phyloP scores from a whole-genome alignment of 176 grass and related monocot species.

The Bromus sterilis region DNA sequence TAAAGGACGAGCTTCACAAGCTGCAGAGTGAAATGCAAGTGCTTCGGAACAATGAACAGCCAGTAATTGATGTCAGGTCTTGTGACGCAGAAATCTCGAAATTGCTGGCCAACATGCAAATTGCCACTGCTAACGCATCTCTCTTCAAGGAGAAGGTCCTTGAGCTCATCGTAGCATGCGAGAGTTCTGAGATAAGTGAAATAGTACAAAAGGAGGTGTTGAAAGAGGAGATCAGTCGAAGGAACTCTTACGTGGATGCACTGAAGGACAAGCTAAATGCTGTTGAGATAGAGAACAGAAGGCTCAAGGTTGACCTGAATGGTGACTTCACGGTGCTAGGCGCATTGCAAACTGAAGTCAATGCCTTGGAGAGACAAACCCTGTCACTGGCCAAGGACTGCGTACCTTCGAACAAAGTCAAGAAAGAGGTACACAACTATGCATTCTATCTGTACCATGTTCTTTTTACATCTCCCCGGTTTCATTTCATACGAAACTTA shows the following conservation, averaged over 20 bases:
- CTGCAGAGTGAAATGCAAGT: conserved; percentile 38
- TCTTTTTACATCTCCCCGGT: background rate
- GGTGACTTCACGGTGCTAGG: conserved; percentile 57
- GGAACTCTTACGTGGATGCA: conserved; percentile 57
- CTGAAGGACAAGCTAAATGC: conserved; percentile 71
- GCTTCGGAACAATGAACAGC: conserved; percentile 33
- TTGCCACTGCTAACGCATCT: conserved; percentile 57
- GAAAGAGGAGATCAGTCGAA: conserved; percentile 67
- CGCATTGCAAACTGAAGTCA: conserved; percentile 60
- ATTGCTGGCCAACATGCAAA: conserved; percentile 60
- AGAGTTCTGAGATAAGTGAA: conserved; percentile 77
- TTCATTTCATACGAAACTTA: too few species aligned
- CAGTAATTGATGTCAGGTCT: conserved; percentile 53
- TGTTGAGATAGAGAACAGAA: conserved; percentile 69
- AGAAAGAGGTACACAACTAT: conserved; percentile 67
- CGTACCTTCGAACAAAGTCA: conserved; percentile 42
- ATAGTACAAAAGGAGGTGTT: conserved; percentile 77
- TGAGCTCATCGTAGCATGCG: conserved; percentile 62
- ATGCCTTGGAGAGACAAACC: conserved; percentile 60
- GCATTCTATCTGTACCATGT: background rate
- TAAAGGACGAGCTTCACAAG: conserved; percentile 40
- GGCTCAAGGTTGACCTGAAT: conserved; percentile 70
- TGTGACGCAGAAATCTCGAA: conserved; percentile 54
- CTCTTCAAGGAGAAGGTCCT: conserved; percentile 81
- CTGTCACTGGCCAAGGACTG: conserved; percentile 49